Conservation (phyloP, 176 grass and related monocot species). For the Pontederia paniculata region DNA sequence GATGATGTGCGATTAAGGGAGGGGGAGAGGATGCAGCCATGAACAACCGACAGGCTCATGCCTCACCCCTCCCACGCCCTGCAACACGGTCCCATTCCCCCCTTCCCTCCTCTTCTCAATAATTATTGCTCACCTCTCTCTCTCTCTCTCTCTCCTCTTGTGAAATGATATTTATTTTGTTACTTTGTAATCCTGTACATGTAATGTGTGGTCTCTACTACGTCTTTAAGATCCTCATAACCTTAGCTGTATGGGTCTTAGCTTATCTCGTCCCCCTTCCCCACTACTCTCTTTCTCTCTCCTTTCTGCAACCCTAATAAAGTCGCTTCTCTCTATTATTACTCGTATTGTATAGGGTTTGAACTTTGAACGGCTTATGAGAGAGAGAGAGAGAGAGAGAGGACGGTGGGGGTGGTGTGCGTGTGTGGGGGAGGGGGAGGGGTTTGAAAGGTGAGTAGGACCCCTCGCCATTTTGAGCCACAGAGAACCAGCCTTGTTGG, state of each 20-base stretch:
- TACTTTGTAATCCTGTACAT: neutral
- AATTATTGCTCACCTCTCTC: conserved; percentile 8
- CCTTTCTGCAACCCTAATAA: too few relatives aligned
- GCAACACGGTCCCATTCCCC: conserved; percentile 14
- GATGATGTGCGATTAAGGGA: too few relatives aligned
- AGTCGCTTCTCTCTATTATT: too few relatives aligned
- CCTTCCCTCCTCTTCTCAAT: neutral
- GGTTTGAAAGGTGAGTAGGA: neutral
- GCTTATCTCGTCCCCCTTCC: too few relatives aligned
- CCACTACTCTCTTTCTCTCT: too few relatives aligned
- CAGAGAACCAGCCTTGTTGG: neutral
- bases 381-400: too few relatives aligned
- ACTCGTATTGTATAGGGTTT: too few relatives aligned
- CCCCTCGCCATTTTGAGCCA: neutral
- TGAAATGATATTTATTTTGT: neutral
- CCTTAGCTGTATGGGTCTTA: too few relatives aligned
- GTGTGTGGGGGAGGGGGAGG: neutral
- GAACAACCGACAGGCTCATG: conserved; percentile 19
- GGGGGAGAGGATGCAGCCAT: neutral
- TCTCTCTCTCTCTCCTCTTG: neutral
- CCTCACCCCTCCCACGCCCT: conserved; percentile 21
- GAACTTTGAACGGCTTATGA: too few relatives aligned
- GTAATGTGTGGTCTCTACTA: neutral
- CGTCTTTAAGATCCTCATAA: too few relatives aligned
- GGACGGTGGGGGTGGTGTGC: neutral